Evolutionary conservation across 202 grass and related monocot species (phyloP).

Genomic region (Zoysia matrella): DNA sequence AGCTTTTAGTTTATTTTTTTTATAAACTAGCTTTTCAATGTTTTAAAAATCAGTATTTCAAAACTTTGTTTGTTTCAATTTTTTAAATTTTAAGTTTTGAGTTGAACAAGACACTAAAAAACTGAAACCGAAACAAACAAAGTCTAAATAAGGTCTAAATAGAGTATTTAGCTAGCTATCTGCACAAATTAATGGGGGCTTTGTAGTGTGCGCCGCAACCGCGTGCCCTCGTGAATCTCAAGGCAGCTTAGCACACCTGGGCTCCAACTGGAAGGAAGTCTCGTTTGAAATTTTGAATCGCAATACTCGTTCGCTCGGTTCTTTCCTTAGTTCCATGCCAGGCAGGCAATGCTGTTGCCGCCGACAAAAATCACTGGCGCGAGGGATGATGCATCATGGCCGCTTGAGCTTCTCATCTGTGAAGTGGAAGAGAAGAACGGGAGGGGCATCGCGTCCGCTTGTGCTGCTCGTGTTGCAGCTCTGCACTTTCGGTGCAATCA

Average conservation of each 20-base stretch:
- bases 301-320: not conserved
- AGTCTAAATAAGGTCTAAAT: too few species aligned
- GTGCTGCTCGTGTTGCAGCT: not conserved
- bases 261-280: not conserved
- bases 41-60: too few species aligned
- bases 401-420: not conserved
- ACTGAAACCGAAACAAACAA: too few species aligned
- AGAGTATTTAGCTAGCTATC: too few species aligned
- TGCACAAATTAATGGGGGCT: conserved; percentile 29
- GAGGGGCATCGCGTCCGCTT: not conserved
- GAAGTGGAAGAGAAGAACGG: too few species aligned
- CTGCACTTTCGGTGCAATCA: conserved; percentile 24
- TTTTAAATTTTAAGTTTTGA: too few species aligned
- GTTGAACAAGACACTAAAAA: too few species aligned
- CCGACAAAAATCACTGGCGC: not conserved
- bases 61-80: too few species aligned
- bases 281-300: not conserved
- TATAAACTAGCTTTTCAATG: too few species aligned
- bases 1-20: too few species aligned
- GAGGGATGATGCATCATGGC: not conserved
- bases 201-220: conserved; percentile 31
- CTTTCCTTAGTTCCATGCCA: not conserved
- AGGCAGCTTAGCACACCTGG: not conserved
- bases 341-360: not conserved
- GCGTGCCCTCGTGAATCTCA: conserved; percentile 40